Evolutionary conservation across 2,329 filamentous ascomycete genomes (phyloP).

Genomic region (Scopulariopsis brevicaulis): DNA sequence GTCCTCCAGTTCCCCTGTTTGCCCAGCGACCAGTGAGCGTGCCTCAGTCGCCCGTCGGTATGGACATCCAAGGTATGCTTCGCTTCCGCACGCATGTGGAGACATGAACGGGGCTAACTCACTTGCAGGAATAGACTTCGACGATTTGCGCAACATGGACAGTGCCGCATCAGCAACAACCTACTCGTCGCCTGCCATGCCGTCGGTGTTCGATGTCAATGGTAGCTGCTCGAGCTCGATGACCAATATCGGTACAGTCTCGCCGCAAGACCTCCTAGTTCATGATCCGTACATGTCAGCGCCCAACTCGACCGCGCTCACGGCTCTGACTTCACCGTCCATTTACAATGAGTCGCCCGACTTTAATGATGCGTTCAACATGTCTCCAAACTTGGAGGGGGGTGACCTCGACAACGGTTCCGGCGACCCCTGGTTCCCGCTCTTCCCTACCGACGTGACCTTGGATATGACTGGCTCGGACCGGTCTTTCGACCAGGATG

Average conservation of each 20-base stretch:
- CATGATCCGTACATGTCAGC: slow-evolving; percentile 61
- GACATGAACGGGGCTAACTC: not conserved
- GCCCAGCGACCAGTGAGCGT: slow-evolving; percentile 44
- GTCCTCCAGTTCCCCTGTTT: slow-evolving; percentile 65
- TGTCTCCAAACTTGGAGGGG: slow-evolving; percentile 64
- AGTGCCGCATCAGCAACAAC: slow-evolving; percentile 34
- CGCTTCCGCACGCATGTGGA: not conserved
- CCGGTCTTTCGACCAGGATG: not conserved
- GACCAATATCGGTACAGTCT: slow-evolving; percentile 60
- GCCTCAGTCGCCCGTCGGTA: slow-evolving; percentile 26
- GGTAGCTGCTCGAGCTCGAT: slow-evolving; percentile 30
- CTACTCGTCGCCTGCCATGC: slow-evolving; percentile 41
- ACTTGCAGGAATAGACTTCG: slow-evolving; percentile 43
- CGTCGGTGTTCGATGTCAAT: slow-evolving; percentile 36
- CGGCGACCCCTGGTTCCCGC: slow-evolving; percentile 56
- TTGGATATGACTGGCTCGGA: slow-evolving; percentile 6
- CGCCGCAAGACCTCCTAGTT: slow-evolving; percentile 69
- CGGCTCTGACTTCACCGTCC: slow-evolving; percentile 78
- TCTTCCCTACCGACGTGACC: slow-evolving; percentile 48
- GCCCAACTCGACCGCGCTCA: slow-evolving; percentile 72
- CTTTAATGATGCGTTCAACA: slow-evolving; percentile 54
- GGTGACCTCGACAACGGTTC: slow-evolving; percentile 41
- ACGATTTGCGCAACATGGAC: slow-evolving; percentile 46
- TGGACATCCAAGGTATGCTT: slow-evolving; percentile 36
- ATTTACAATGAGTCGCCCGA: slow-evolving; percentile 66